Evolutionary conservation across 768 basidiomycete genomes (phyloP).

Genomic region (Cystofilobasidium macerans): DNA sequence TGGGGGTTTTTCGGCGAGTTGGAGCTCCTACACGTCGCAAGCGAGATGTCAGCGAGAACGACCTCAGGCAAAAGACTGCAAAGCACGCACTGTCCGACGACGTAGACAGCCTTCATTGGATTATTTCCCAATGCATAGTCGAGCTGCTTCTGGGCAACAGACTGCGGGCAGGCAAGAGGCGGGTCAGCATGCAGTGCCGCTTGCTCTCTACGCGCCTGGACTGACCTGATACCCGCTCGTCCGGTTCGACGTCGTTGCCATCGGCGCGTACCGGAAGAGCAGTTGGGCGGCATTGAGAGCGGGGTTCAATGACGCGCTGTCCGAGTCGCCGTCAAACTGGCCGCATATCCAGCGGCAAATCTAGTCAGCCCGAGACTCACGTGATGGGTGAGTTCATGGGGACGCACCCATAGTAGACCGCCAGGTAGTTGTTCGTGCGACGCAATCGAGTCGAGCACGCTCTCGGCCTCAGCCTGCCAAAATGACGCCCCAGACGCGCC

Average conservation of each 20-base stretch:
- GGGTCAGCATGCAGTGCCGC: too few relatives aligned
- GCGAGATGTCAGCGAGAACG: neutral
- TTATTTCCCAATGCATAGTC: conserved; percentile 79
- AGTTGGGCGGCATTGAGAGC: conserved; percentile 81
- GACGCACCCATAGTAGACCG: conserved; percentile 32
- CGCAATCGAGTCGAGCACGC: conserved; percentile 62
- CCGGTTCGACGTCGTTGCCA: conserved; percentile 55
- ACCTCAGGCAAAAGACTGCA: neutral
- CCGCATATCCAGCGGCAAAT: neutral
- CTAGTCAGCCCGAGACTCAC: too few relatives aligned
- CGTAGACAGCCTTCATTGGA: conserved; percentile 73
- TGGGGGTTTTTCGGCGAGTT: conserved; percentile 86
- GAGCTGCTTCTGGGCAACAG: neutral
- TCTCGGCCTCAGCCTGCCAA: conserved; percentile 63
- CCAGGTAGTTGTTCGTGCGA: conserved; percentile 54
- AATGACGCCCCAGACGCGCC: conserved; percentile 45
- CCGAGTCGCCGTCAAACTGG: conserved; percentile 70
- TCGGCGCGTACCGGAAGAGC: conserved; percentile 59
- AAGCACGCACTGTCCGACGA: conserved; percentile 50
- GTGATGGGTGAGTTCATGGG: neutral
- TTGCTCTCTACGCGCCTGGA: too few relatives aligned
- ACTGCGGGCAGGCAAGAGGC: neutral
- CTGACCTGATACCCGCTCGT: conserved; percentile 52
- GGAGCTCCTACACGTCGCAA: conserved; percentile 46
- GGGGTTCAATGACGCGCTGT: conserved; percentile 63